Evolutionary conservation across 257 asterid species (phyloP).

Genomic region (Oldenlandia corymbosa): DNA sequence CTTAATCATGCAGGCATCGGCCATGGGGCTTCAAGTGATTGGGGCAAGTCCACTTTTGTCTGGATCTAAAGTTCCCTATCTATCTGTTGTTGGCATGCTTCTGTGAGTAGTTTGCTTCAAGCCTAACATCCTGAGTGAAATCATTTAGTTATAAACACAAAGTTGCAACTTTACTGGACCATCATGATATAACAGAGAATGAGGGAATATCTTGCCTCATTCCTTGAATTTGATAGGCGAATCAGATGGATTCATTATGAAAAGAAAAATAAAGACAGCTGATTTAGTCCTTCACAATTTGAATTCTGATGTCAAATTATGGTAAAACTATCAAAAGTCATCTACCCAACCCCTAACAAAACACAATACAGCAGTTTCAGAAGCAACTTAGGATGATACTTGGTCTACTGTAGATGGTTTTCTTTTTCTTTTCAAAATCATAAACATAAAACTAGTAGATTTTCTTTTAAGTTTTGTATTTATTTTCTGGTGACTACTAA

Average conservation of each 20-base stretch:
- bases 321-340: too few species aligned
- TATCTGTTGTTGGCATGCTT: slow-evolving; percentile 82
- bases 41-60: slow-evolving; percentile 51
- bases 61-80: slow-evolving; percentile 35
- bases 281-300: not conserved
- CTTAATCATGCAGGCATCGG: slow-evolving; percentile 45
- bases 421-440: too few species aligned
- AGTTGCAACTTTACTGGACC: not conserved
- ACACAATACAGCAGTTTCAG: too few species aligned
- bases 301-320: too few species aligned
- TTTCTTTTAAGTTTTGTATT: too few species aligned
- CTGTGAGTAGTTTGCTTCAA: slow-evolving; percentile 49
- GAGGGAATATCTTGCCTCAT: slow-evolving; percentile 2
- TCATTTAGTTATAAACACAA: not conserved
- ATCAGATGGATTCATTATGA: not conserved
- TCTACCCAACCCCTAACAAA: too few species aligned
- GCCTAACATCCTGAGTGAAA: not conserved
- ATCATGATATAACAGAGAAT: not conserved
- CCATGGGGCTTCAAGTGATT: slow-evolving; percentile 63
- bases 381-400: not conserved
- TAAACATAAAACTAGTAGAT: too few species aligned
- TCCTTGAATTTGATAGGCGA: not conserved
- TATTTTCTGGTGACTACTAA: too few species aligned
- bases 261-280: not conserved
- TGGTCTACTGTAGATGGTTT: not conserved